A percentile compares a stretch with the other conserved stretches of the same genome.
These are phyloP conservation scores for Ramaria sp. DNA, from an alignment of 768 basidiomycete species.

Conservation along the genomic window DNA sequence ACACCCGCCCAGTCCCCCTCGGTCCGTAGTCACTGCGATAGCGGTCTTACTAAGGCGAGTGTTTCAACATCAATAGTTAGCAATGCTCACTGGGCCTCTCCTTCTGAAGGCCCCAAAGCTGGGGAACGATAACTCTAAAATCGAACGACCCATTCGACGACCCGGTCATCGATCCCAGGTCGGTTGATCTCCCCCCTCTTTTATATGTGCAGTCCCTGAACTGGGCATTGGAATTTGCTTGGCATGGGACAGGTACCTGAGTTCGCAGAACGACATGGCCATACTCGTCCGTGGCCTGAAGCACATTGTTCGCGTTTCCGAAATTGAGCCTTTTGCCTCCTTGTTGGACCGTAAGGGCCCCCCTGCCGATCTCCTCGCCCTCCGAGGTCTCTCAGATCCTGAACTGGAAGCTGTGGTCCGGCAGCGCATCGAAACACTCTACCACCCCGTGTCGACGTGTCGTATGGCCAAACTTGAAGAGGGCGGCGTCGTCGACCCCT, in stretches of 20 bases:
- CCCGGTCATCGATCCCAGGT: slow-evolving; percentile 32
- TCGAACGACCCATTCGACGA: slow-evolving; percentile 29
- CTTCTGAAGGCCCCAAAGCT: slow-evolving; percentile 7
- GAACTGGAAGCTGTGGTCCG: slow-evolving; percentile 26
- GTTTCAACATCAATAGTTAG: background rate
- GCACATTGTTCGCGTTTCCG: slow-evolving; percentile 12
- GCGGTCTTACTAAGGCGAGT: slow-evolving; percentile 1
- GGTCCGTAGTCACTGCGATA: background rate
- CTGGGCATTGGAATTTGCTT: slow-evolving; percentile 1
- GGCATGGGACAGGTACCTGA: slow-evolving; percentile 5
- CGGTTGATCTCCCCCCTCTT: slow-evolving; percentile 12
- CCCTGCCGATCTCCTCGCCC: slow-evolving; percentile 13
- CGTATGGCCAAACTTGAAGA: slow-evolving; percentile 26
- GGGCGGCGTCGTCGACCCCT: slow-evolving; percentile 33
- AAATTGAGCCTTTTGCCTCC: slow-evolving; percentile 27
- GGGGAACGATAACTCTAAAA: slow-evolving; percentile 27
- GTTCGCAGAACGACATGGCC: background rate
- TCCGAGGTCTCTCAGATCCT: slow-evolving; percentile 19
- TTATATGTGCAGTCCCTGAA: background rate
- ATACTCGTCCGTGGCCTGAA: slow-evolving; percentile 8
- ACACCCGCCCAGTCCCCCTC: background rate
- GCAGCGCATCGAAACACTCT: slow-evolving; percentile 28
- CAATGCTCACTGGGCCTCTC: slow-evolving; percentile 21
- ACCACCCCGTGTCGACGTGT: slow-evolving; percentile 32
- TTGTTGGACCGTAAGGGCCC: slow-evolving; percentile 22